A percentile compares a stretch with the other conserved stretches of the same genome.
Evolutionary conservation across 495 filamentous ascomycete genomes (phyloP).

Genomic region (Rostrohypoxylon terebratum): DNA sequence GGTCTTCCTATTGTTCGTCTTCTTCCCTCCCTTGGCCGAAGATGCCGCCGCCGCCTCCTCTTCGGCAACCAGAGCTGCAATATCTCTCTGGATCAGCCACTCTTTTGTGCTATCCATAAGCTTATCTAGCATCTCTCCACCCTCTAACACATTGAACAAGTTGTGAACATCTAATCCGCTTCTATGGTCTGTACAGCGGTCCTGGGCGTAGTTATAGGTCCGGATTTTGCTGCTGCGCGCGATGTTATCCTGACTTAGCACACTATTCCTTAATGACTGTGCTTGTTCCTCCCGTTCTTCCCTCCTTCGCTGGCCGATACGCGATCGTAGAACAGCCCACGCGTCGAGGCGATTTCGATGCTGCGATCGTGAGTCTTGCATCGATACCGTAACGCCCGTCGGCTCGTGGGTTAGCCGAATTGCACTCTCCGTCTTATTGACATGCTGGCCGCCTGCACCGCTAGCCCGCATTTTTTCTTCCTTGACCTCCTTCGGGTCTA

Average conservation of each 20-base stretch:
- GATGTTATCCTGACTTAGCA: conserved; percentile 81
- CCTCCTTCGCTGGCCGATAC: conserved; percentile 80
- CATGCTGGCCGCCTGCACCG: conserved; percentile 95
- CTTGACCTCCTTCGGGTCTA: conserved; percentile 86
- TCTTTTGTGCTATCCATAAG: conserved; percentile 83
- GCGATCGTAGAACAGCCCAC: conserved; percentile 85
- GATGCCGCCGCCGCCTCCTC: conserved; percentile 55
- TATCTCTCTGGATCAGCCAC: conserved; percentile 83
- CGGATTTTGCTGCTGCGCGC: conserved; percentile 92
- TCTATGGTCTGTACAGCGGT: conserved; percentile 93
- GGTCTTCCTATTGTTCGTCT: conserved; percentile 48
- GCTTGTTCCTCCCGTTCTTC: conserved; percentile 89
- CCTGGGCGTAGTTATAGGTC: conserved; percentile 95
- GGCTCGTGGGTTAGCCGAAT: conserved; percentile 93
- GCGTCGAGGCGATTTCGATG: conserved; percentile 86
- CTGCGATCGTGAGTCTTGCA: conserved; percentile 95
- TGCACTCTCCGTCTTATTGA: conserved; percentile 97
- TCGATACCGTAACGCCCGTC: conserved; percentile 83
- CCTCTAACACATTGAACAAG: conserved; percentile 81
- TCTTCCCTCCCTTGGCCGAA: conserved; percentile 41
- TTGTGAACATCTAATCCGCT: conserved; percentile 85
- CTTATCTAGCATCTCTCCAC: conserved; percentile 75
- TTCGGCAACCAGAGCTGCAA: conserved; percentile 71
- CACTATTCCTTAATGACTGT: conserved; percentile 75
- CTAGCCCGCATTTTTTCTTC: conserved; percentile 91